Conservation (phyloP, 352 stramenopile species). For the Thalassiosira hispida region DNA sequence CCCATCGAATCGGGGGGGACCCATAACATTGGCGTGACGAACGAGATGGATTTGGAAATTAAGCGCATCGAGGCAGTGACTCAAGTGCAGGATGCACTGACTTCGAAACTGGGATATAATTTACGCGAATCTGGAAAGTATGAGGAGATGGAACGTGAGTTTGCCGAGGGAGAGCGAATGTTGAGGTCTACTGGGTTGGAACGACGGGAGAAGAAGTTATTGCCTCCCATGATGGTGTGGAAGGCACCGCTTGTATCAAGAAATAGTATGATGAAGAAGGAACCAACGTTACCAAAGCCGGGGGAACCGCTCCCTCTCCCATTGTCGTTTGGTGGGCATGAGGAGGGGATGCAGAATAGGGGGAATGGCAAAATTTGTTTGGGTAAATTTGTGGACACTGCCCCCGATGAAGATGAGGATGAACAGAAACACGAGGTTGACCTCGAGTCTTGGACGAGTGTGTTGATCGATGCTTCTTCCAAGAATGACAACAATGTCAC, state of each 20-base stretch:
- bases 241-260: conserved; percentile 7
- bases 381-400: conserved; percentile 28
- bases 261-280: conserved; percentile 25
- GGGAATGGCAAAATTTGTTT: conserved; percentile 17
- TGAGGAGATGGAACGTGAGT: conserved; percentile 31
- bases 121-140: conserved; percentile 10
- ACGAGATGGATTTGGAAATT: conserved; percentile 20
- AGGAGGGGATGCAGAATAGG: conserved; percentile 1
- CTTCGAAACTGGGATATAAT: conserved; percentile 14
- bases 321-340: conserved; percentile 13
- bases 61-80: conserved; percentile 30
- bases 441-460: not conserved
- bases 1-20: not conserved
- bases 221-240: conserved; percentile 26
- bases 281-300: conserved; percentile 4
- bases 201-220: not conserved
- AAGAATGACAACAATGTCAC: no score
- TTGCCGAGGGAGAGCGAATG: conserved; percentile 23
- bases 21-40: conserved; percentile 7
- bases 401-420: conserved; percentile 13
- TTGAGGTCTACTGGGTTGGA: not conserved
- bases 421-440: conserved; percentile 22
- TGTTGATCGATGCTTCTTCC: no score
- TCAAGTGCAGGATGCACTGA: conserved; percentile 24
- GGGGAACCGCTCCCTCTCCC: conserved; percentile 33